Evolutionary conservation across 2,329 filamentous ascomycete genomes (phyloP).

Genomic region (Xylaria sp.): DNA sequence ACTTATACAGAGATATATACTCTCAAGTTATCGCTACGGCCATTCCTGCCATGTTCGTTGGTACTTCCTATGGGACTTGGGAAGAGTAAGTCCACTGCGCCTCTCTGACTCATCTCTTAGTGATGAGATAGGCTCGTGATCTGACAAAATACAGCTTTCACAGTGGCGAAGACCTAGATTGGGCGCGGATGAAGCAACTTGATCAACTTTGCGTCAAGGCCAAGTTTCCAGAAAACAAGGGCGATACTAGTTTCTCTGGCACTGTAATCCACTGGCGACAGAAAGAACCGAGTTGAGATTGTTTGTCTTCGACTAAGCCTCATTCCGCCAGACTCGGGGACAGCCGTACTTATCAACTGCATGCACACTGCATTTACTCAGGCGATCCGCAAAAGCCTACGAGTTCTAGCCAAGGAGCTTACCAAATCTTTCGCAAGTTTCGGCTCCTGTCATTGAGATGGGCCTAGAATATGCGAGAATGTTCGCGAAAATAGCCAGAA

Average conservation of each 20-base stretch:
- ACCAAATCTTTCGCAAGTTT: no score
- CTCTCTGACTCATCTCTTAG: neutral
- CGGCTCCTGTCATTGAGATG: no score
- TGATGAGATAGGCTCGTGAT: neutral
- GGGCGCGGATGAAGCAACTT: conserved; percentile 51
- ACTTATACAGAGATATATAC: conserved; percentile 67
- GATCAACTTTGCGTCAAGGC: conserved; percentile 49
- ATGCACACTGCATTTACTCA: no score
- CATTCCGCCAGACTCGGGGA: neutral
- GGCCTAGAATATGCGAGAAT: no score
- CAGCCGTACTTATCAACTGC: neutral
- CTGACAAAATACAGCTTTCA: conserved; percentile 28
- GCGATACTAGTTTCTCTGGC: conserved; percentile 54
- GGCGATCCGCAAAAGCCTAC: neutral
- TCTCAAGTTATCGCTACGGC: conserved; percentile 58
- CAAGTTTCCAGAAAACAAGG: conserved; percentile 54
- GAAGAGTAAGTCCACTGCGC: conserved; percentile 55
- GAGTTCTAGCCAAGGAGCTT: neutral
- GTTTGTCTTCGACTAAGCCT: neutral
- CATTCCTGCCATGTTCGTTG: conserved; percentile 67
- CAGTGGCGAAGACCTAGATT: conserved; percentile 40
- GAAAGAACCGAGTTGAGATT: conserved; percentile 13
- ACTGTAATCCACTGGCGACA: conserved; percentile 56
- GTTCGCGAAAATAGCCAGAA: no score
- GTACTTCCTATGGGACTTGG: conserved; percentile 65